Evolutionary conservation across 345 rosid species (phyloP).

Genomic region (Toxicodendron radicans): DNA sequence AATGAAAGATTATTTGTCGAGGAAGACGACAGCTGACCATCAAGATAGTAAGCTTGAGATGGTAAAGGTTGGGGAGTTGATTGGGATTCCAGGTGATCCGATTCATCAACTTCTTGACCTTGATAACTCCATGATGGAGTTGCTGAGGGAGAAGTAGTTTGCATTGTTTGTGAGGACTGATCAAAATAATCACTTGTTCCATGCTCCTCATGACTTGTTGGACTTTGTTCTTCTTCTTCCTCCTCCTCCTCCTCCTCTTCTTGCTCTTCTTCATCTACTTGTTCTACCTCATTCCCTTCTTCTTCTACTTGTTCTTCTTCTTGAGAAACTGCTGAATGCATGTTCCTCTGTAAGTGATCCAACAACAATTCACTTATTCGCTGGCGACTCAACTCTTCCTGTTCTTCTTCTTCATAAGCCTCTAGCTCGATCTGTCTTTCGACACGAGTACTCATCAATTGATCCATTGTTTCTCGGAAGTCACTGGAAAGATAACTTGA

Average conservation of each 20-base stretch:
- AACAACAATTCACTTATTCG: slow-evolving; percentile 33
- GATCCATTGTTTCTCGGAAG: slow-evolving; percentile 68
- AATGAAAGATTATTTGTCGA: slow-evolving; percentile 37
- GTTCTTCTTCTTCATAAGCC: slow-evolving; percentile 26
- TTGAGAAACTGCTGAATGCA: slow-evolving; percentile 10
- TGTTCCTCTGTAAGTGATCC: slow-evolving; percentile 29
- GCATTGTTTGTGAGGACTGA: slow-evolving; percentile 43
- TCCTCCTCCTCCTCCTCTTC: slow-evolving; percentile 27
- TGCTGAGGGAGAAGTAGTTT: slow-evolving; percentile 34
- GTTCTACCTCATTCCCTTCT: slow-evolving; percentile 12
- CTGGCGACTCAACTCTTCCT: slow-evolving; percentile 30
- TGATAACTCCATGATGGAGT: slow-evolving; percentile 50
- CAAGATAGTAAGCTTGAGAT: slow-evolving; percentile 21
- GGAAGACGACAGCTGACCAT: slow-evolving; percentile 25
- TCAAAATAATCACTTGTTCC: slow-evolving; percentile 46
- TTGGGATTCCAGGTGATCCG: slow-evolving; percentile 33
- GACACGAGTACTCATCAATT: slow-evolving; percentile 51
- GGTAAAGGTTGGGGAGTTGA: slow-evolving; percentile 29
- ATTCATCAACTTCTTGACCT: slow-evolving; percentile 44
- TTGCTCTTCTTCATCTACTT: slow-evolving; percentile 20
- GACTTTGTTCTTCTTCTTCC: slow-evolving; percentile 25
- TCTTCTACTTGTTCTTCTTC: slow-evolving; percentile 16
- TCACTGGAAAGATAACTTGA: slow-evolving; percentile 69
- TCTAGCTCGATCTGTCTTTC: slow-evolving; percentile 36
- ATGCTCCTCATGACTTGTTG: slow-evolving; percentile 28